Base-by-base conservation (phyloP, 345 rosid genomes). In the Syzygium aqueum region DNA sequence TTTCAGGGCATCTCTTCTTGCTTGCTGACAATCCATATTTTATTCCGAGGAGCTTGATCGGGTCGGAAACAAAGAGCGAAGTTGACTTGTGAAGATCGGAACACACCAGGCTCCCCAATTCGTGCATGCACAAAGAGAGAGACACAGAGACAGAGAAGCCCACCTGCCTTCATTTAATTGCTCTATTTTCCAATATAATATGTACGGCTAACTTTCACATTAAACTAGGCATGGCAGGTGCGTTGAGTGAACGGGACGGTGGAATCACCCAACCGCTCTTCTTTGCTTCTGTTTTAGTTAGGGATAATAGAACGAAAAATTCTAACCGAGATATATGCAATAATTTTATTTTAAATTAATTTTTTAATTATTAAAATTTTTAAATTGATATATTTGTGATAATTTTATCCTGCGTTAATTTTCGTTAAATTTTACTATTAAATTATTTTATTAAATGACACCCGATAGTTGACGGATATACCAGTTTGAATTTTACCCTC, bases 241-340 rank as follows among this genome's bases (percentile, higher is more conserved):
- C 15, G 43, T 30, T 65, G 19, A 30, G 43, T 9, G 17, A 30
- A 4, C 77, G 43, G 77, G 43, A 7, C 56, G 4, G 3, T 19
- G 57, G 23, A 19, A 7, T 53, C 57, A 11, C 51, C 51, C 51
- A 50, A 50, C 51, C 11, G 12, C 51, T 50, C 65, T 2, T 59
- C 16, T 59, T 11, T 11, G 65, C 65, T 59, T 27, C 65, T 27
- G 0, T n/a, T 27, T 59, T 51, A 4, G 11, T 54, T 23, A 40
- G 43, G 6, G 4, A 0, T 43, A 5, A 5, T 43, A 43, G 7
- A 5, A 43, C 46, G 1, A 1, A 43, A 5, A 43, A 5, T 6
- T 43, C 7, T 1, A 43, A 43, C 7, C 1, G 0, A 43, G 5
- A 43, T 6, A 43, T 6, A 1, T 43, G 4, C 6, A 1, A 43